Conservation (phyloP, 352 stramenopile genomes). For the Phytophthora nicotianae region DNA sequence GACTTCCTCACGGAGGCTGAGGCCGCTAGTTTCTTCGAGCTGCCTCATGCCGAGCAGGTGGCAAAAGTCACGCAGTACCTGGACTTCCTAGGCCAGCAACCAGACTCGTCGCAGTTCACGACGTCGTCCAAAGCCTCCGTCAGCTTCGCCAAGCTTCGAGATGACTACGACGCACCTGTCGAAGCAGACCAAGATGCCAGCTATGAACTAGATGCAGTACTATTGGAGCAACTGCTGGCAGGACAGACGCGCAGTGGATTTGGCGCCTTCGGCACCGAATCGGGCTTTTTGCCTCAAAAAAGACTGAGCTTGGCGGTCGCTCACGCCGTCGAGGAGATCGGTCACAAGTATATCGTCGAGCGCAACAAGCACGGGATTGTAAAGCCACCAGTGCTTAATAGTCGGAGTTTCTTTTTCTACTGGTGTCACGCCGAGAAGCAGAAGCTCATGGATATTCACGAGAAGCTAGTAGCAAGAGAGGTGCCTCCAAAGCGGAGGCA, state of each 20-base stretch:
- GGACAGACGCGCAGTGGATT: conserved; percentile 72
- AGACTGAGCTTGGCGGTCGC: conserved; percentile 70
- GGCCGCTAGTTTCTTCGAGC: conserved; percentile 54
- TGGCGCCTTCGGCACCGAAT: conserved; percentile 68
- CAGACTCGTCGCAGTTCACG: conserved; percentile 51
- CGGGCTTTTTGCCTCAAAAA: conserved; percentile 66
- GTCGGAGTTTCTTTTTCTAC: conserved; percentile 86
- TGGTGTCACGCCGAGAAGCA: conserved; percentile 90
- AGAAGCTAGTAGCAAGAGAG: conserved; percentile 44
- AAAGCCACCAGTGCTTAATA: conserved; percentile 67
- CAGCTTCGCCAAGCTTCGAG: conserved; percentile 43
- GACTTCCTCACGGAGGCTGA: conserved; percentile 59
- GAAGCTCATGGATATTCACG: conserved; percentile 78
- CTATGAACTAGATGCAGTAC: conserved; percentile 4
- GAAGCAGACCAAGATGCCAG: neutral
- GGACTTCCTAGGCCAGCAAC: conserved; percentile 61
- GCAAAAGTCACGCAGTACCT: conserved; percentile 69
- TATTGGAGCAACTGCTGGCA: conserved; percentile 46
- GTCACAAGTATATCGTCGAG: conserved; percentile 75
- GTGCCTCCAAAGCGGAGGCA: conserved; percentile 14
- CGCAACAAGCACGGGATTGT: conserved; percentile 48
- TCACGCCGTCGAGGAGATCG: conserved; percentile 53
- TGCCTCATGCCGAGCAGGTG: conserved; percentile 55
- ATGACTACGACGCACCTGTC: neutral
- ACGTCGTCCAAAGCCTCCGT: conserved; percentile 59